A percentile compares a stretch with the other conserved stretches of the same genome.
Evolutionary conservation across 768 basidiomycete species (phyloP).

Genomic region (Coprinopsis cinerea): DNA sequence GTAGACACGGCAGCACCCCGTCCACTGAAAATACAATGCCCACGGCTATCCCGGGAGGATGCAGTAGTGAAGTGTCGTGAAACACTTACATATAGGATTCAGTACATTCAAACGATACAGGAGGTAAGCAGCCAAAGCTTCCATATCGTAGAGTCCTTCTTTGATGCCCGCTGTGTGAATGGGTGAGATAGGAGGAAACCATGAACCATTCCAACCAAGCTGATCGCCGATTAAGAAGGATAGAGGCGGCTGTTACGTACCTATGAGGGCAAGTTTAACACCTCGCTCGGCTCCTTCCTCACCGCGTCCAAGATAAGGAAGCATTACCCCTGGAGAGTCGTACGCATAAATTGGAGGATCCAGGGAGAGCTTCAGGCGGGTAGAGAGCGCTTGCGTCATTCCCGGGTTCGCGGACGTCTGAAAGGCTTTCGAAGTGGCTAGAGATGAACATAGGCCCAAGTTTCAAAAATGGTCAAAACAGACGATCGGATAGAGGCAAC

Average conservation of each 20-base stretch:
- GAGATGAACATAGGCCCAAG: slow-evolving; percentile 7
- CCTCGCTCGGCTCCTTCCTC: slow-evolving; percentile 84
- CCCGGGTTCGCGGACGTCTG: slow-evolving; percentile 87
- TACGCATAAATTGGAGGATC: slow-evolving; percentile 87
- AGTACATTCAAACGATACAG: slow-evolving; percentile 79
- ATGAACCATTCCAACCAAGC: slow-evolving; percentile 15
- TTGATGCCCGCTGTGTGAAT: slow-evolving; percentile 83
- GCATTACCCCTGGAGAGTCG: slow-evolving; percentile 96
- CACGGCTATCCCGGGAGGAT: neutral
- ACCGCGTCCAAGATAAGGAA: slow-evolving; percentile 88
- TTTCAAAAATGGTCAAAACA: slow-evolving; percentile 7
- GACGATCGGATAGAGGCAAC: slow-evolving; percentile 18
- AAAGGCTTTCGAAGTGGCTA: slow-evolving; percentile 83
- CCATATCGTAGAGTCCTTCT: slow-evolving; percentile 82
- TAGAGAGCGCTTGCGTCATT: slow-evolving; percentile 83
- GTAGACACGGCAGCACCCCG: too few relatives aligned
- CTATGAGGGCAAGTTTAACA: slow-evolving; percentile 88
- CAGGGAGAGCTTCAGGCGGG: slow-evolving; percentile 76
- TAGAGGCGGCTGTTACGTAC: slow-evolving; percentile 42
- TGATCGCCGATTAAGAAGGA: slow-evolving; percentile 10
- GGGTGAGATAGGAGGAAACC: slow-evolving; percentile 12
- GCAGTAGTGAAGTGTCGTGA: neutral
- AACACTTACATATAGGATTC: slow-evolving; percentile 52
- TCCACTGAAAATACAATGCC: neutral
- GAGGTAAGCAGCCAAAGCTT: slow-evolving; percentile 81